Base-by-base conservation (phyloP, 139 green algal genomes). In the Coelastrella sp. region DNA sequence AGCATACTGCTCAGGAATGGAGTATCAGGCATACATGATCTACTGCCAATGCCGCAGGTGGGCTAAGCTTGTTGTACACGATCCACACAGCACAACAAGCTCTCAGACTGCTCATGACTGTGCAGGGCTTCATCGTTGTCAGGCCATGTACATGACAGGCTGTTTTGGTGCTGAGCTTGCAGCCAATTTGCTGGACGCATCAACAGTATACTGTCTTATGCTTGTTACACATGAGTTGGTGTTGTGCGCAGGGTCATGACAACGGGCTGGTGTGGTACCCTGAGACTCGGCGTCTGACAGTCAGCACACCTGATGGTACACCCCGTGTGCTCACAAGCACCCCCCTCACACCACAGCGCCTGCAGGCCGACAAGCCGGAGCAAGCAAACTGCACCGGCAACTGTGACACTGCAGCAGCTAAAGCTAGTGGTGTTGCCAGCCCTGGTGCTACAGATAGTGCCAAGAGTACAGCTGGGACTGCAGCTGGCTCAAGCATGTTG, bases 261-360 rank as follows among this genome's bases (percentile, higher is more conserved):
- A 75, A 58, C 3, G 82, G 82, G 4, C 64, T 88, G 7, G 47
- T 64, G 16, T 88, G 82, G 82, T 65, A 88, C 82, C 32, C 82
- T 19, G 16, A 54, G 17, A 88, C 20, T 13, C 22, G 83, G 3
- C 7, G 54, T 3, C 56, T 88, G 4, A 88, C 71, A 10, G 32
- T 88, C 54, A 19, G 56, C 19, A 80, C 58, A 23, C 68, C 83
- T 20, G 17, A 71, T 22, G 83, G 83, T 16, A 47, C 8, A 23
- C 83, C 83, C 54, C 20, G 83, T 8, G 83, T 88, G 54, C 68
- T 88, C 13, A 77, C 83, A 32, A 86, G 83, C 68, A 59, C 64
- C 13, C n/a, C 4, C 20, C 4, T 2, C 0, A 22, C 59, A 47
- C 59, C n/a, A 86, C 59, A 59, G 58, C 79, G 59, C 5, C 79